Evolutionary conservation across 169 alveolate species (phyloP), one percentile per base, ranked within the genome.

Genomic region (Pseudocohnilembus persalinus): DNA sequence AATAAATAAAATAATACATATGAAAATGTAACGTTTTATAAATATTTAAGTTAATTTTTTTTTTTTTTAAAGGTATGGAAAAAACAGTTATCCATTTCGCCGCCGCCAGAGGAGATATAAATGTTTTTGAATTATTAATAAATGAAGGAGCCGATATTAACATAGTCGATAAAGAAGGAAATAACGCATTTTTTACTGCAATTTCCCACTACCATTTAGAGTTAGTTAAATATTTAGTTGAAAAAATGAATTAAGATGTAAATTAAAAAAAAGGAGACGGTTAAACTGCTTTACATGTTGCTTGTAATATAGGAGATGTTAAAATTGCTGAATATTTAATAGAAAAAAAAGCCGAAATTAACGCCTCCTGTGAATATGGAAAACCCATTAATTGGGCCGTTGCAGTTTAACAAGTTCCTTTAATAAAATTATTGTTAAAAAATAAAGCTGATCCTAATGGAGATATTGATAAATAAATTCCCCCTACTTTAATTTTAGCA

Each of bases 21-120:
- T 49, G 26, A 49, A 11, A 49, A 49, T 49, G 20, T 49, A 49
- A 49, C n/a, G n/a, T n/a, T n/a, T 49, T 49, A 11, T 49, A 49
- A 49, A 11, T 49, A 49, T 49, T 4, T 49, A 49, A 49, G 20
- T 49, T 49, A 49, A 49, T 11, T 49, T 11, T 49, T 11, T 49
- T 49, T 11, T 11, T 11, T 49, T 49, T 11, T 49, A 49, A 49
- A 49, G 94, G 90, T 0, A 86, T 78, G 26, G 89, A 85, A 24
- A 77, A 77, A 78, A 82, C 90, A 24, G 86, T 91, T 24, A 73
- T 91, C 26, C 94, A 91, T 76, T 80, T 91, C 74, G 91, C 92
- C 31, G 89, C 91, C 29, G 35, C 85, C 28, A 64, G 87, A 34
- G 92, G 94, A 28, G 88, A 91, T 76, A n/a, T 88, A 33, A 77